phyloP scores from a whole-genome alignment of 352 stramenopile genomes.

The Globisporangium alternatum region DNA sequence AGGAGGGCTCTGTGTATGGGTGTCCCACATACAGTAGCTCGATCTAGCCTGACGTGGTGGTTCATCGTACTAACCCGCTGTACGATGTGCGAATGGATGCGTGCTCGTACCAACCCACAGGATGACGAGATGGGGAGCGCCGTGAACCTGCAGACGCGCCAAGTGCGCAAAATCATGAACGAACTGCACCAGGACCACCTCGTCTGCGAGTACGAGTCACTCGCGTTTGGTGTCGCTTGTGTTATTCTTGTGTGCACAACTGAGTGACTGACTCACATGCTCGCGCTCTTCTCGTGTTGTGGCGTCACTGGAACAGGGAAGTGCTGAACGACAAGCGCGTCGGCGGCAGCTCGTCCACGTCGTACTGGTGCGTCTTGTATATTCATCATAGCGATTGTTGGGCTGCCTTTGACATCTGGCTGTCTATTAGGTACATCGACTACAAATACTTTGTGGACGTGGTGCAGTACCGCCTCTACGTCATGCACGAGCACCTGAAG shows the following conservation, averaged over 20 bases:
- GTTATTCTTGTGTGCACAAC: not conserved
- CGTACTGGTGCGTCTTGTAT: slow-evolving; percentile 57
- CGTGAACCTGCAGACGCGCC: slow-evolving; percentile 84
- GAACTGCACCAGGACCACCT: slow-evolving; percentile 84
- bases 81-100: not conserved
- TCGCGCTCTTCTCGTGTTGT: slow-evolving; percentile 1
- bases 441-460: slow-evolving; percentile 92
- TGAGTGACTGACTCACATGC: not conserved
- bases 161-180: slow-evolving; percentile 89
- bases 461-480: slow-evolving; percentile 84
- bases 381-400: not conserved
- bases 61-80: not conserved
- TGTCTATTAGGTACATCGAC: slow-evolving; percentile 72
- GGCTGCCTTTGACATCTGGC: too few relatives aligned
- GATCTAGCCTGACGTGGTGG: not conserved
- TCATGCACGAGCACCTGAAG: slow-evolving; percentile 87
- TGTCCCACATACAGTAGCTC: not conserved
- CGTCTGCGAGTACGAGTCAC: slow-evolving; percentile 68
- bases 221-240: not conserved
- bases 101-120: slow-evolving; percentile 22
- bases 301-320: slow-evolving; percentile 34
- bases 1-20: not conserved
- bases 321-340: slow-evolving; percentile 85
- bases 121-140: slow-evolving; percentile 87
- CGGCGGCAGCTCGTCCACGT: slow-evolving; percentile 83